phyloP scores from a whole-genome alignment of 495 filamentous ascomycete species.

The Penicillium fimorum region DNA sequence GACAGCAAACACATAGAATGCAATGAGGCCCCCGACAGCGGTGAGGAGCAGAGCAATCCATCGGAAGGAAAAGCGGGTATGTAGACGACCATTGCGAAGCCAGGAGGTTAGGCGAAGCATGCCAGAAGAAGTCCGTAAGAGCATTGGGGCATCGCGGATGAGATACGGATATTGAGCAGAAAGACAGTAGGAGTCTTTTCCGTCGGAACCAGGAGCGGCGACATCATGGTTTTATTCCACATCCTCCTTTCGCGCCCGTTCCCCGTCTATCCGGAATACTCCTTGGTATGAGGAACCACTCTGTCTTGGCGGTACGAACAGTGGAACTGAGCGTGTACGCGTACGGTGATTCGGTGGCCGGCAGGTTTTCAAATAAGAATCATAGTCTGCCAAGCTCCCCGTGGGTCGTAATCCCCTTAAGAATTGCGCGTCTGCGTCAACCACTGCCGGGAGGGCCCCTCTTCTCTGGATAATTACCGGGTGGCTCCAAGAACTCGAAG shows the following conservation, averaged over 20 bases:
- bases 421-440: constrained; percentile 8
- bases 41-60: constrained; percentile 15
- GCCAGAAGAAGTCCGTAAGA: constrained; percentile 21
- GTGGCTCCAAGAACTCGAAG: not conserved
- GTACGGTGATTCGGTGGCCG: constrained; percentile 12
- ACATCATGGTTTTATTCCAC: not conserved
- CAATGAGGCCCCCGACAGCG: constrained; percentile 11
- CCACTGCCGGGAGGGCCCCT: not conserved
- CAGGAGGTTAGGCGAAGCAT: constrained; percentile 22
- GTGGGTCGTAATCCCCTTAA: not conserved
- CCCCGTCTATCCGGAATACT: constrained; percentile 2
- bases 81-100: constrained; percentile 13
- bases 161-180: not conserved
- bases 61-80: constrained; percentile 7
- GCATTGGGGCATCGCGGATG: constrained; percentile 36
- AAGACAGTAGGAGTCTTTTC: not conserved
- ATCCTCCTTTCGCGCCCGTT: not conserved
- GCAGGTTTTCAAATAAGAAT: not conserved
- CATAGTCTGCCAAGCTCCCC: constrained; percentile 14
- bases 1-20: constrained; percentile 28
- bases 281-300: not conserved
- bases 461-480: too few relatives aligned
- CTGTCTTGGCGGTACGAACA: constrained; percentile 6
- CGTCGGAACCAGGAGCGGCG: not conserved
- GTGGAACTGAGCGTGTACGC: constrained; percentile 2